These are phyloP conservation scores for Candida dubliniensis DNA, from an alignment of 1,139 yeast genomes.

Conservation along the genomic window DNA sequence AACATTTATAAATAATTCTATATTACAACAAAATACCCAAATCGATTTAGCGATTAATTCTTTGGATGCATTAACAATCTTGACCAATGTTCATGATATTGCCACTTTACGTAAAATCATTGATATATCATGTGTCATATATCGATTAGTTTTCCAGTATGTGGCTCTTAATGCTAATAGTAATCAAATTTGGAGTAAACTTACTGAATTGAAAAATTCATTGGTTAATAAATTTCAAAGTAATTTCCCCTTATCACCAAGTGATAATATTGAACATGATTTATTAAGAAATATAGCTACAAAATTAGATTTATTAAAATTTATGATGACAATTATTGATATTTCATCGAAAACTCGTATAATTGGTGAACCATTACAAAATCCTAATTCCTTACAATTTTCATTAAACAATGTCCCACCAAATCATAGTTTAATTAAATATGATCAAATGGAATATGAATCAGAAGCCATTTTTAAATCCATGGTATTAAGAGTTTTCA, in stretches of 20 bases:
- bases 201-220: slow-evolving; percentile 43
- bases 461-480: slow-evolving; percentile 75
- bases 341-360: slow-evolving; percentile 60
- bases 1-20: slow-evolving; percentile 35
- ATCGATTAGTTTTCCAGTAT: slow-evolving; percentile 39
- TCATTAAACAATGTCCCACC: slow-evolving; percentile 61
- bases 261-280: slow-evolving; percentile 54
- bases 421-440: slow-evolving; percentile 67
- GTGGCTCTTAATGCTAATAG: slow-evolving; percentile 49
- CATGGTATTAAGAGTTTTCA: slow-evolving; percentile 54
- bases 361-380: slow-evolving; percentile 13
- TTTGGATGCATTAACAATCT: slow-evolving; percentile 31
- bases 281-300: slow-evolving; percentile 51
- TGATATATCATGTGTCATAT: slow-evolving; percentile 38
- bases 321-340: slow-evolving; percentile 68
- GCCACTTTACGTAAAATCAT: slow-evolving; percentile 32
- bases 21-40: slow-evolving; percentile 30
- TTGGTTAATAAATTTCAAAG: slow-evolving; percentile 35
- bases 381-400: slow-evolving; percentile 32
- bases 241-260: slow-evolving; percentile 44
- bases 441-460: slow-evolving; percentile 62
- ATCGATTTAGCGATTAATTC: slow-evolving; percentile 46
- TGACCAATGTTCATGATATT: slow-evolving; percentile 26
- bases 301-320: slow-evolving; percentile 67
- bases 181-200: slow-evolving; percentile 41